A percentile compares a stretch with the other conserved stretches of the same genome.
These are phyloP conservation scores for Paramecium sonneborni DNA, from an alignment of 73 alveolate species.

Conservation along the genomic window DNA sequence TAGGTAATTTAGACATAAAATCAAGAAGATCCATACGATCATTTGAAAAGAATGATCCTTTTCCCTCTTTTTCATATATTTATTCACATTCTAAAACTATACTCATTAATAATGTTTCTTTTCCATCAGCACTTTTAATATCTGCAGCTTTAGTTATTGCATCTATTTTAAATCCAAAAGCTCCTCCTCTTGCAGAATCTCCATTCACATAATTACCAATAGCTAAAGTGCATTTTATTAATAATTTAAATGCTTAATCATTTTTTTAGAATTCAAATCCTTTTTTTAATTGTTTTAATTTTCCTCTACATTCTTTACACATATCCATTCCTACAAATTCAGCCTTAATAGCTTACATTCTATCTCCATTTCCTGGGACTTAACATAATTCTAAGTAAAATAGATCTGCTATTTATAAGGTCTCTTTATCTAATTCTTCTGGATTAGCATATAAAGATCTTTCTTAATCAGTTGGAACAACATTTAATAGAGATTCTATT, in stretches of 20 bases:
- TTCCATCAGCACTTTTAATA: conserved; percentile 78
- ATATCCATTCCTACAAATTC: conserved; percentile 66
- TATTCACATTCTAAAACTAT: conserved; percentile 61
- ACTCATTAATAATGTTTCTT: conserved; percentile 73
- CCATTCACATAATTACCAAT: conserved; percentile 85
- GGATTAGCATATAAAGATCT: conserved; percentile 51
- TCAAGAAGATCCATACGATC: conserved; percentile 67
- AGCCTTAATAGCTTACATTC: conserved; percentile 74
- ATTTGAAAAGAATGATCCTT: not conserved
- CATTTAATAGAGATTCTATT: conserved; percentile 69
- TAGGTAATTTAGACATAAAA: conserved; percentile 60
- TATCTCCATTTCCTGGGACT: conserved; percentile 67
- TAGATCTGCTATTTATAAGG: conserved; percentile 71
- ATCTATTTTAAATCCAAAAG: conserved; percentile 79
- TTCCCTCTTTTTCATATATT: conserved; percentile 56
- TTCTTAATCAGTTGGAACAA: conserved; percentile 72
- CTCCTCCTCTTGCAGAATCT: conserved; percentile 82
- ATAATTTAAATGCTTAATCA: conserved; percentile 69
- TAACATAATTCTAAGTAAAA: conserved; percentile 68
- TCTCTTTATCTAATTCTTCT: conserved; percentile 72
- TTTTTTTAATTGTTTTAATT: conserved; percentile 64
- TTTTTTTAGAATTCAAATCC: conserved; percentile 62
- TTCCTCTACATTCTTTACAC: conserved; percentile 64
- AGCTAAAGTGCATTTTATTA: conserved; percentile 75
- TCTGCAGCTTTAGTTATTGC: conserved; percentile 78